Percentiles rank a stretch among this genome's conserved stretches.
phyloP scores from a whole-genome alignment of 345 rosid genomes.

The Syzygium aqueum region DNA sequence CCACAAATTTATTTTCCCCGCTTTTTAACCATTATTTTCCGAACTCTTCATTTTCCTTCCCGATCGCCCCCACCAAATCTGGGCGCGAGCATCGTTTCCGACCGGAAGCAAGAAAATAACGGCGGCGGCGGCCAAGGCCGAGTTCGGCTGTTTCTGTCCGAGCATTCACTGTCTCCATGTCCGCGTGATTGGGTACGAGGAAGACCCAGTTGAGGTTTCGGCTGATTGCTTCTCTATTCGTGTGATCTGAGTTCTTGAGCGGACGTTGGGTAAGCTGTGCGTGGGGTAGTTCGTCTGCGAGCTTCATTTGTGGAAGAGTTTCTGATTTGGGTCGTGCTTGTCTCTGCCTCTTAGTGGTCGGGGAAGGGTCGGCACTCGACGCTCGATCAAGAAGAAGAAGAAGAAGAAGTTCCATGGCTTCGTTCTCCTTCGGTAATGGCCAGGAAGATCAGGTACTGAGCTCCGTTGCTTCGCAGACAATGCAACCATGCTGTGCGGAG shows the following conservation, averaged over 20 bases:
- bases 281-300: neutral
- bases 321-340: neutral
- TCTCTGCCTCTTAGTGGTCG: neutral
- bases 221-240: neutral
- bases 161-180: neutral
- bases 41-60: neutral
- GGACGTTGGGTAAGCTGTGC: too few relatives aligned
- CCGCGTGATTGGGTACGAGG: neutral
- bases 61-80: fast-evolving
- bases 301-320: neutral
- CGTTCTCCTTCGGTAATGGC: neutral
- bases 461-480: neutral
- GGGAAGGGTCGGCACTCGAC: neutral
- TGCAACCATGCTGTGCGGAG: neutral
- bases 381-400: too few relatives aligned
- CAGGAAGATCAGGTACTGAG: neutral
- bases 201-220: neutral
- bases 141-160: neutral
- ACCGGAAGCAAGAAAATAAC: neutral
- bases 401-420: neutral
- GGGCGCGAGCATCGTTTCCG: neutral
- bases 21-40: neutral
- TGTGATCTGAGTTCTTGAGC: too few relatives aligned
- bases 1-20: neutral
- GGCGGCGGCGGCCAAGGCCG: neutral